Base-by-base conservation (phyloP, 768 basidiomycete species). In the Sporobolomyces roseus region DNA sequence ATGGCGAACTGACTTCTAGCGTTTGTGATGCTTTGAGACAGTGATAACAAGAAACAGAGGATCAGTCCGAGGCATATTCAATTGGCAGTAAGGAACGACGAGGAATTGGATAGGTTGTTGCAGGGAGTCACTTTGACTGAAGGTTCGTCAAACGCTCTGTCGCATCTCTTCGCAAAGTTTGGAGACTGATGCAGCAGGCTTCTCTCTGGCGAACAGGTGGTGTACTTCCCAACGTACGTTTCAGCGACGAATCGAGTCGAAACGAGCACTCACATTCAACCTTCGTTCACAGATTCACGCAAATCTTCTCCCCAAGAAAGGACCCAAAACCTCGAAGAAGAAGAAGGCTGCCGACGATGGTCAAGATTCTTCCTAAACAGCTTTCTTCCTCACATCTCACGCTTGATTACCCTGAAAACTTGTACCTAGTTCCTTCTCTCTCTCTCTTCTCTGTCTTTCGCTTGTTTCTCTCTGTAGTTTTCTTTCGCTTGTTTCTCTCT, bases 71-170 rank as follows among this genome's bases (percentile, higher is more conserved):
- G 87, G 77, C 87, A 88, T 79, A 78, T 88, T 58, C 87, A 87
- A 77, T 83, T 88, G 54, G 87, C 87, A 61, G 87, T 88, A 73
- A 88, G 91, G 71, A 93, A 93, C 46, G 93, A 98, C 79, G 92
- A 96, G 78, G 93, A 97, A 77, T 86, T 96, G 19, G 93, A 96
- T 77, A 88, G 38, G 7, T 46, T 52, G 23, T 25, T 35, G 23
- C 36, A 12, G n/a, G 79, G 89, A 60, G 80, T 81, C 72, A 85
- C 88, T 77, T 91, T 41, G 10, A 9, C 38, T 41, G 38, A 41
- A 41, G 38, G 38, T 41, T 41, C 38, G 9, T 41, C 38, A 41
- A 41, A 41, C 17, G 10, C 17, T 41, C n/a, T n/a, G n/a, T n/a
- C n/a, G n/a, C n/a, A n/a, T n/a, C n/a, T n/a, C n/a, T n/a, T n/a